Conservation (phyloP, 768 basidiomycete species). For the Saitozyma podzolica region DNA sequence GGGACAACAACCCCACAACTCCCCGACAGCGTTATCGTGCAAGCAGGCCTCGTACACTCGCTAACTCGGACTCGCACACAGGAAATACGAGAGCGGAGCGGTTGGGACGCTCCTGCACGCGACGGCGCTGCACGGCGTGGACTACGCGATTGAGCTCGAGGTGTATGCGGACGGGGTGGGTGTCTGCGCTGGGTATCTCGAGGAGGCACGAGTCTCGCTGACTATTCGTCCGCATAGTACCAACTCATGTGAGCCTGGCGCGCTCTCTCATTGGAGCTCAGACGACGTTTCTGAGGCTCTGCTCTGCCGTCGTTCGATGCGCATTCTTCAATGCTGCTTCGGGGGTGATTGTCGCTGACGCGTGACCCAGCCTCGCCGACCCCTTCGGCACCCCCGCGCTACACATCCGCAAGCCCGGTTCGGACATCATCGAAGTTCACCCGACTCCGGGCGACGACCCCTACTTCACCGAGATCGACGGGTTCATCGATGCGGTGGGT, state of each 20-base stretch:
- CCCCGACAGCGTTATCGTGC: too few relatives aligned
- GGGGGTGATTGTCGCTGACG: background rate
- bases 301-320: background rate
- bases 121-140: constrained; percentile 80
- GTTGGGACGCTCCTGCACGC: constrained; percentile 87
- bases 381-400: constrained; percentile 89
- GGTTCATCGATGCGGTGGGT: constrained; percentile 67
- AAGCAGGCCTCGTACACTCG: background rate
- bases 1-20: too few relatives aligned
- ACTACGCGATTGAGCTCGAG: constrained; percentile 92
- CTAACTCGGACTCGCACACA: constrained; percentile 10
- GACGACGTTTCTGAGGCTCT: background rate
- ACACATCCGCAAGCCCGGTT: constrained; percentile 63
- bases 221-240: constrained; percentile 55
- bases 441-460: constrained; percentile 44
- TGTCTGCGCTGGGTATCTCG: background rate
- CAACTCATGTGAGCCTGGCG: constrained; percentile 45
- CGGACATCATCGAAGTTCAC: constrained; percentile 43
- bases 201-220: background rate
- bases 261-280: background rate
- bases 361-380: constrained; percentile 56
- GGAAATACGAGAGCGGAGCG: constrained; percentile 89
- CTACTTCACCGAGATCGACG: constrained; percentile 80
- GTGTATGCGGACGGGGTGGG: constrained; percentile 79
- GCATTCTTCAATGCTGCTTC: background rate